A percentile compares a stretch with the other conserved stretches of the same genome.
phyloP scores from a whole-genome alignment of 257 asterid genomes.

The Nicotiana paniculata region DNA sequence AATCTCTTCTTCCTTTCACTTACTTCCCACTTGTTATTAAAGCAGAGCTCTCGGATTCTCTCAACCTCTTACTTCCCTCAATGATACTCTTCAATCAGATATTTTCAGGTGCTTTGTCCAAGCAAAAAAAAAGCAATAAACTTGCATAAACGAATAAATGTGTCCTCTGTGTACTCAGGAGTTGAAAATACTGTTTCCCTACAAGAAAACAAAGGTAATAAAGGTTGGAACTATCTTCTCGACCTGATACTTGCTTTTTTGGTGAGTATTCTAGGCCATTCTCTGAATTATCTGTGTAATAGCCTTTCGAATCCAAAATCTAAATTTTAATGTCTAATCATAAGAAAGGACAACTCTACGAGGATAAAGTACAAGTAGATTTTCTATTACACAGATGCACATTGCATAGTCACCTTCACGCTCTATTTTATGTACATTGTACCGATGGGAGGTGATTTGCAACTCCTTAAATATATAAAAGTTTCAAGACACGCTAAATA shows the following conservation, averaged over 20 bases:
- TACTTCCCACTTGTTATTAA: background rate
- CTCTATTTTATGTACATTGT: background rate
- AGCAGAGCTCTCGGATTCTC: no score
- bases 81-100: no score
- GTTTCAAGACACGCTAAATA: no score
- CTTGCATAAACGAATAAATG: no score
- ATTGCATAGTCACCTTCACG: background rate
- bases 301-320: background rate
- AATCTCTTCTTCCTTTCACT: background rate
- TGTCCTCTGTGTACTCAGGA: no score
- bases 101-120: no score
- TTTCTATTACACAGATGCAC: background rate
- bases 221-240: background rate
- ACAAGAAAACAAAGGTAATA: background rate
- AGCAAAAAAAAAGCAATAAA: no score
- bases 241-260: background rate
- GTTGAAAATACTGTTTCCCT: no score
- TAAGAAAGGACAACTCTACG: background rate
- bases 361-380: background rate
- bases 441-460: background rate
- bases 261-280: background rate
- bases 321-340: background rate
- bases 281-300: background rate
- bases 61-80: no score
- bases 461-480: no score